Base-by-base conservation (phyloP, 2,329 filamentous ascomycete genomes). In the Cladophialophora immunda region DNA sequence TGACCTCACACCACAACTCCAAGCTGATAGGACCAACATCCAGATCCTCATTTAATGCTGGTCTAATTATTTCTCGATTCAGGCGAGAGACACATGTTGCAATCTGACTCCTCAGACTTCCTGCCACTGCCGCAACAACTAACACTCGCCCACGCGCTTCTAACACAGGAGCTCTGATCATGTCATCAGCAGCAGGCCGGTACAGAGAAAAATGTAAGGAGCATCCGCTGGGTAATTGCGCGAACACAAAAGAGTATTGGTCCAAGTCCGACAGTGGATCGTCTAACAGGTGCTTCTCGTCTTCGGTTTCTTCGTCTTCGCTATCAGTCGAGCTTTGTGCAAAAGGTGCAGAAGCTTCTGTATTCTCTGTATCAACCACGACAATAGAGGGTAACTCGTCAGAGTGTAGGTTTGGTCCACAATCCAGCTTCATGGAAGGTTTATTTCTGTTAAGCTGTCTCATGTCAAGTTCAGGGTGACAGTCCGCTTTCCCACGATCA, bases 381-480 rank as follows among this genome's bases (percentile, higher is more conserved):
- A 38, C 36, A 38, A 38, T 38, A 38, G 36, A 38, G 36, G 36
- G 36, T 38, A 38, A 11, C 36, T 17, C 15, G 36, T 38, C 36
- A 38, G 36, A 38, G 36, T 38, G 36, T 13, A 38, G 36, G 36
- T 38, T 38, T 38, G 36, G 36, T 38, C 36, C 36, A 38, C 36
- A 38, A 38, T 38, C 36, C 36, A 38, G 36, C 36, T 38, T 38
- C 36, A 38, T 38, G 36, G 36, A 38, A 38, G 36, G 36, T 38
- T 38, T 38, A 38, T 38, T 38, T 38, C 36, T 38, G 36, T 38
- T 11, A 38, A 38, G 36, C 36, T 38, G 36, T 6, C 36, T 38
- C 36, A 15, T 38, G 36, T 38, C 7, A 17, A 38, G 8, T 38
- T 38, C 36, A 38, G 36, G 36, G 36, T 17, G 36, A 38, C 7